Conservation (phyloP, 2,329 filamentous ascomycete species). For the Cladophialophora bantiana region DNA sequence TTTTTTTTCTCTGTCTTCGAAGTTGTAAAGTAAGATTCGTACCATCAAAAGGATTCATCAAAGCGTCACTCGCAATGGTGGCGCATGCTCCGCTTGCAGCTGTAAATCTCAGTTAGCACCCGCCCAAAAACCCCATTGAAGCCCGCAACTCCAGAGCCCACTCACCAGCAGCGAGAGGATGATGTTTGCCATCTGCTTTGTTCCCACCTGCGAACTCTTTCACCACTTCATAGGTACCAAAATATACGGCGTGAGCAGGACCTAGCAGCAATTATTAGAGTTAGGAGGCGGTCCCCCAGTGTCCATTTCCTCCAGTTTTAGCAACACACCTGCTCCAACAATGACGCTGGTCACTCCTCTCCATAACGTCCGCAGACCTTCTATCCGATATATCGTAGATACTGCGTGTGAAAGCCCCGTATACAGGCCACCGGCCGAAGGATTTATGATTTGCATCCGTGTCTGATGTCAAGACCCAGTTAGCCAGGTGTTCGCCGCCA, state of each 20-base stretch:
- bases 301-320: conserved; percentile 12
- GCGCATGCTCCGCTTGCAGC: conserved; percentile 92
- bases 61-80: conserved; percentile 94
- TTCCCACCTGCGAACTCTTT: conserved; percentile 97
- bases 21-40: conserved; percentile 46
- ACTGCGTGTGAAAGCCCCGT: conserved; percentile 91
- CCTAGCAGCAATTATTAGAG: conserved; percentile 61
- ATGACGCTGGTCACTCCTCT: conserved; percentile 96
- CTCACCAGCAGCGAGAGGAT: conserved; percentile 90
- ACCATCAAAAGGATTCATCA: conserved; percentile 99
- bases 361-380: conserved; percentile 92
- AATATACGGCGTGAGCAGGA: conserved; percentile 96
- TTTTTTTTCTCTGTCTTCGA: neutral
- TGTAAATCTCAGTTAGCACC: conserved; percentile 55
- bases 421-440: conserved; percentile 80
- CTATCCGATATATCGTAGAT: conserved; percentile 86
- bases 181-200: conserved; percentile 78
- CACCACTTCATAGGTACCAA: conserved; percentile 95
- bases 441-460: conserved; percentile 95
- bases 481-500: conserved; percentile 19
- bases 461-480: conserved; percentile 66
- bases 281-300: conserved; percentile 10
- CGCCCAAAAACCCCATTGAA: conserved; percentile 13
- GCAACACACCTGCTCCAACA: conserved; percentile 80
- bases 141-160: conserved; percentile 18